Conservation (phyloP, 495 filamentous ascomycete genomes). For the Achaetomiella virescens region DNA sequence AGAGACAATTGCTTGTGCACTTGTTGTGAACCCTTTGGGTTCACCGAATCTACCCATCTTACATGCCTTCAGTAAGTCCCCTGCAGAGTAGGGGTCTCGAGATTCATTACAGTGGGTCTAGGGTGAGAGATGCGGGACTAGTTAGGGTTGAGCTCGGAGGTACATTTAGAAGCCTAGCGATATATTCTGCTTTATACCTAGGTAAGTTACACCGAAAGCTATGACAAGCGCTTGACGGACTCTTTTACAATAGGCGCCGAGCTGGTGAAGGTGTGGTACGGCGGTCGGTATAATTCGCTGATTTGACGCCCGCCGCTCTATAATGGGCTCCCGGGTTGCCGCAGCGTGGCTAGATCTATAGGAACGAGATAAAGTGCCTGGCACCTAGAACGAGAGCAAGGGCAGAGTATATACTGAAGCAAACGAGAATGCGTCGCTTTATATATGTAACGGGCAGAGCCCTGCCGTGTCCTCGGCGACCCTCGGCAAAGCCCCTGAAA, state of each 20-base stretch:
- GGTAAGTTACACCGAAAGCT: background rate
- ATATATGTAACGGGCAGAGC: no score
- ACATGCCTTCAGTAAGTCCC: no score
- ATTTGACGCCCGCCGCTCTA: conserved; percentile 2
- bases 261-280: background rate
- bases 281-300: conserved; percentile 1
- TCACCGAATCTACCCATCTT: no score
- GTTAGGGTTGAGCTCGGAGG: background rate
- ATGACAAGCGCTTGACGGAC: background rate
- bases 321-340: background rate
- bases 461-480: no score
- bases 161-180: background rate
- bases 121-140: background rate
- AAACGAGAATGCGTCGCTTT: conserved; percentile 3
- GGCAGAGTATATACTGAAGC: background rate
- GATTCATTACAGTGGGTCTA: no score
- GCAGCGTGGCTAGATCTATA: conserved; percentile 3
- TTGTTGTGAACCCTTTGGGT: no score
- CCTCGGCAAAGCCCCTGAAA: no score
- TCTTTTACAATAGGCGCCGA: background rate
- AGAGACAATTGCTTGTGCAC: no score
- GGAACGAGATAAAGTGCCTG: conserved; percentile 3
- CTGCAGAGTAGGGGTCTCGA: no score
- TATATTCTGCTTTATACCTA: conserved; percentile 2
- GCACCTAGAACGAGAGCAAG: background rate